Evolutionary conservation across 2,329 filamentous ascomycete genomes (phyloP).

Genomic region (Helminthosporium solani): DNA sequence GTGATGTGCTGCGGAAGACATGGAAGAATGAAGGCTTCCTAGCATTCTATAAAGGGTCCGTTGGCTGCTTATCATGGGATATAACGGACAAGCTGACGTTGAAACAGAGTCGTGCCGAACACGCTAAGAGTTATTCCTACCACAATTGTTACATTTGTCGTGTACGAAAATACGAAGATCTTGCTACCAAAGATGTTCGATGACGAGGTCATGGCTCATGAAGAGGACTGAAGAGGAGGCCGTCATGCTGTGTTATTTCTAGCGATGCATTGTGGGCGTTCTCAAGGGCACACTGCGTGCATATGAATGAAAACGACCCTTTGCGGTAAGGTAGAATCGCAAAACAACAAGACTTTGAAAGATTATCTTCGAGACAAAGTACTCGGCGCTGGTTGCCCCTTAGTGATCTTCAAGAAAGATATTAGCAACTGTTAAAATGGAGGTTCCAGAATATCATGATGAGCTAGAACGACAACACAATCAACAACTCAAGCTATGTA

Average conservation of each 20-base stretch:
- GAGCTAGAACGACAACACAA: too few relatives aligned
- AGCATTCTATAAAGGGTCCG: slow-evolving; percentile 83
- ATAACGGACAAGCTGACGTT: slow-evolving; percentile 6
- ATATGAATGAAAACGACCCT: not conserved
- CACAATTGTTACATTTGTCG: slow-evolving; percentile 94
- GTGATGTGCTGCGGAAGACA: slow-evolving; percentile 70
- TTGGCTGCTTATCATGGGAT: not conserved
- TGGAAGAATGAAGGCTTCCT: slow-evolving; percentile 75
- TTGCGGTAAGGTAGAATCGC: not conserved
- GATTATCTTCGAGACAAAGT: too few relatives aligned
- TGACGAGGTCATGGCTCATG: slow-evolving; percentile 35
- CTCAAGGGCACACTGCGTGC: not conserved
- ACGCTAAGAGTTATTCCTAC: slow-evolving; percentile 89
- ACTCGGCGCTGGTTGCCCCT: too few relatives aligned
- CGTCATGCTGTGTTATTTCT: not conserved
- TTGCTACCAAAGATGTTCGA: slow-evolving; percentile 56
- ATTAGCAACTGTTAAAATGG: too few relatives aligned
- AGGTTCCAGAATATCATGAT: too few relatives aligned
- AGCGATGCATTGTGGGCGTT: not conserved
- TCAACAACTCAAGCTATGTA: too few relatives aligned
- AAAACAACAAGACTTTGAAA: too few relatives aligned
- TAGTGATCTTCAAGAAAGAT: too few relatives aligned
- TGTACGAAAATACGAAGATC: slow-evolving; percentile 90
- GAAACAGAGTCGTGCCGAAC: slow-evolving; percentile 68
- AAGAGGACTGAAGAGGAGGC: slow-evolving; percentile 28